phyloP scores from a whole-genome alignment of 2,329 filamentous ascomycete genomes.

The Dactylellina parvicollis region DNA sequence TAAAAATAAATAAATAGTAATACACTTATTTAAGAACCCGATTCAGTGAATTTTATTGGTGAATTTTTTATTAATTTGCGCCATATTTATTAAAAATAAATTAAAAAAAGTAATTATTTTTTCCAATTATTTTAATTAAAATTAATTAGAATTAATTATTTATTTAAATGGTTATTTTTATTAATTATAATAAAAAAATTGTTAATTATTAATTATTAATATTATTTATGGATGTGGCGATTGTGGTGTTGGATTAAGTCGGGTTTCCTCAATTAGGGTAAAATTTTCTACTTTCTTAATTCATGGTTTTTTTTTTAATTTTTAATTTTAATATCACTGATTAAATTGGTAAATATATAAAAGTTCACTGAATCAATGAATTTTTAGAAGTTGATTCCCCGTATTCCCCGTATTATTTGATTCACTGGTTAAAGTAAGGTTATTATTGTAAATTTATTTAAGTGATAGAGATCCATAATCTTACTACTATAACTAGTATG shows the following conservation, averaged over 20 bases:
- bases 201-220: too few species aligned
- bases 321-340: too few species aligned
- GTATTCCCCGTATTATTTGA: neutral
- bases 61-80: too few species aligned
- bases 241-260: too few species aligned
- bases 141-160: neutral
- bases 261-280: too few species aligned
- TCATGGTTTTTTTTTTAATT: too few species aligned
- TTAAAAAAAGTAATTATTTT: neutral
- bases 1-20: constrained; percentile 43
- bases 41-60: neutral
- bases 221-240: too few species aligned
- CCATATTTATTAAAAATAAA: too few species aligned
- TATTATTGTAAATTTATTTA: constrained; percentile 12
- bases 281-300: too few species aligned
- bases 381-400: neutral
- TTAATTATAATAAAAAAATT: neutral
- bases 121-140: neutral
- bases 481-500: too few species aligned
- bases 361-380: neutral
- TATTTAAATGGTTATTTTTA: neutral
- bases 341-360: too few species aligned
- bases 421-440: neutral
- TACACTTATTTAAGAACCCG: neutral
- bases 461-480: neutral